Conservation (phyloP, 2,329 filamentous ascomycete genomes). For the Zymoseptoria ardabiliae region DNA sequence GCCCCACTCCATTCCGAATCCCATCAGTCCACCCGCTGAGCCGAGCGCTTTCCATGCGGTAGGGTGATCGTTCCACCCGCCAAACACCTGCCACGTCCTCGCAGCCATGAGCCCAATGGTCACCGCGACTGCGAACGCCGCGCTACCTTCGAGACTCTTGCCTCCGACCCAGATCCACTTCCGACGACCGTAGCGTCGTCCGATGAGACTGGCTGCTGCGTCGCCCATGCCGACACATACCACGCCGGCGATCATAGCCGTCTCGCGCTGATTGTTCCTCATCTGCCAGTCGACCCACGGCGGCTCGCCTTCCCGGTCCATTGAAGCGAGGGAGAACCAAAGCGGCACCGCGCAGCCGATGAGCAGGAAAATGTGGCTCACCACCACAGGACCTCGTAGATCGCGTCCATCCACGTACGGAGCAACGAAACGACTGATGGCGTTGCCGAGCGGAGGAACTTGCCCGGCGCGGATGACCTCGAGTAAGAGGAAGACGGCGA, state of each 20-base stretch:
- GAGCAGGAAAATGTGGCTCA: slow-evolving; percentile 91
- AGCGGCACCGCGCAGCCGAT: slow-evolving; percentile 92
- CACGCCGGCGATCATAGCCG: slow-evolving; percentile 86
- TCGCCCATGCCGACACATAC: slow-evolving; percentile 94
- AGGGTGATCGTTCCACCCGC: slow-evolving; percentile 54
- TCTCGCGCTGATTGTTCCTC: slow-evolving; percentile 49
- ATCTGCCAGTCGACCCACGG: slow-evolving; percentile 70
- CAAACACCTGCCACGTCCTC: slow-evolving; percentile 66
- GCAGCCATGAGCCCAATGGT: slow-evolving; percentile 63
- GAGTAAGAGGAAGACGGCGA: slow-evolving; percentile 79
- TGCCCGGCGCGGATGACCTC: slow-evolving; percentile 87
- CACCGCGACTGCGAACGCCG: slow-evolving; percentile 77
- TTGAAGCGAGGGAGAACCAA: slow-evolving; percentile 74
- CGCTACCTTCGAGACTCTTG: slow-evolving; percentile 81
- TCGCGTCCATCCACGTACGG: slow-evolving; percentile 94
- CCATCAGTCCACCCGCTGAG: slow-evolving; percentile 2
- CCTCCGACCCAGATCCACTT: slow-evolving; percentile 98
- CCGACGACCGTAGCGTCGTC: slow-evolving; percentile 71
- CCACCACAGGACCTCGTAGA: slow-evolving; percentile 84
- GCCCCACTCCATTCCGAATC: slow-evolving; percentile 20
- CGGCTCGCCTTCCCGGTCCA: slow-evolving; percentile 49
- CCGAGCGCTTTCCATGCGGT: not conserved
- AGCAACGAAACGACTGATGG: slow-evolving; percentile 76
- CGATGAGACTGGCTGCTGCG: slow-evolving; percentile 83
- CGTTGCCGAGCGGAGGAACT: slow-evolving; percentile 79